Percentiles rank a stretch among this genome's conserved stretches.
Evolutionary conservation across 345 rosid species (phyloP).

Genomic region (Acer campestre): DNA sequence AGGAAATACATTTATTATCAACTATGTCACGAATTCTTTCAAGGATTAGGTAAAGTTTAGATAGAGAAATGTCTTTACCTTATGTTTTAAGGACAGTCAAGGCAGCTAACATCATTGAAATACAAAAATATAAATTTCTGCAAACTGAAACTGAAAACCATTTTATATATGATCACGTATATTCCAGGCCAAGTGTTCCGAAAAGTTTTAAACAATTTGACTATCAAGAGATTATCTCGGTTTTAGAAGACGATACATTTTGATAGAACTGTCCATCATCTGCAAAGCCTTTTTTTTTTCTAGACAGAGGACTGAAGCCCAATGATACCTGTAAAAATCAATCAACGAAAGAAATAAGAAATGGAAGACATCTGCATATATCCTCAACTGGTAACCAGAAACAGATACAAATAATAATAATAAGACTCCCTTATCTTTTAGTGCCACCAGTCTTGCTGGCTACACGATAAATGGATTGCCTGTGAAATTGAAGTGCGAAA

Average conservation of each 20-base stretch:
- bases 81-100: too few relatives aligned
- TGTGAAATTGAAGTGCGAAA: background rate
- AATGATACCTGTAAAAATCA: slow-evolving; percentile 63
- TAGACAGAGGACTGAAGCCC: slow-evolving; percentile 79
- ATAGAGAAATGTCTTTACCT: too few relatives aligned
- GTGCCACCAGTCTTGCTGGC: background rate
- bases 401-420: background rate
- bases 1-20: too few relatives aligned
- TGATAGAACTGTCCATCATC: background rate
- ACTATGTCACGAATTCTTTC: background rate
- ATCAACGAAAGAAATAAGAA: background rate
- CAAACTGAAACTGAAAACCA: background rate
- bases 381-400: background rate
- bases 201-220: background rate
- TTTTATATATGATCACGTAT: background rate
- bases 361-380: slow-evolving; percentile 18
- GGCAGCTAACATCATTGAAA: background rate
- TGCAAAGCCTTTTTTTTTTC: background rate
- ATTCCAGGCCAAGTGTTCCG: background rate
- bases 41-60: too few relatives aligned
- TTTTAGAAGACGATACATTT: background rate
- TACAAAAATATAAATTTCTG: background rate
- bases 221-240: background rate
- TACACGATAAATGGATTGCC: background rate
- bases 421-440: background rate